Conservation (phyloP, 2,329 filamentous ascomycete species). For the Zasmidium citrigriseum region DNA sequence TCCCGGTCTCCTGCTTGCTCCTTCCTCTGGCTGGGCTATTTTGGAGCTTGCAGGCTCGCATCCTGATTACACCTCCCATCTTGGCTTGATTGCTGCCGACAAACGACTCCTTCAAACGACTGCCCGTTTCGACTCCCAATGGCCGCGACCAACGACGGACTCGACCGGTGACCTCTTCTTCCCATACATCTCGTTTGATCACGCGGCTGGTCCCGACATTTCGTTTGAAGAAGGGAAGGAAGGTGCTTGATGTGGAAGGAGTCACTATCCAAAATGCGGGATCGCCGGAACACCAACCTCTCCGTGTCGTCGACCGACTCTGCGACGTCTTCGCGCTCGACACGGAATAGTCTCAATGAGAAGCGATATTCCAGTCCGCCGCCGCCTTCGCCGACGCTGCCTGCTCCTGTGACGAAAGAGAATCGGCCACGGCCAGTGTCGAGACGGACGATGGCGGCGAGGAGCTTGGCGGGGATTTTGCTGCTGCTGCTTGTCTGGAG, state of each 20-base stretch:
- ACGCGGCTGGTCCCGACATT: too few species aligned
- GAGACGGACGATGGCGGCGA: conserved; percentile 14
- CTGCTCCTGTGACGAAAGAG: conserved; percentile 25
- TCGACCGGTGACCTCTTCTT: not conserved
- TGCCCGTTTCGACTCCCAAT: not conserved
- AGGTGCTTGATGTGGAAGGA: conserved; percentile 1
- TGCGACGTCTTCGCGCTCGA: conserved; percentile 70
- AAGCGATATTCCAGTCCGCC: conserved; percentile 38
- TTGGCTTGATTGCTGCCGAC: not conserved
- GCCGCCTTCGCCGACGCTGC: conserved; percentile 25
- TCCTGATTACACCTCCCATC: not conserved
- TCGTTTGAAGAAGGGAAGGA: too few species aligned
- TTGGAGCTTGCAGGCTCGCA: not conserved
- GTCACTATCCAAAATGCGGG: conserved; percentile 40
- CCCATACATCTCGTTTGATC: not conserved
- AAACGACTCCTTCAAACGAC: not conserved
- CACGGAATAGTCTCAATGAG: conserved; percentile 64
- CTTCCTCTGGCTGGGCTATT: not conserved
- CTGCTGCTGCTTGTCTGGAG: conserved; percentile 20
- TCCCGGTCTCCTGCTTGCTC: too few species aligned
- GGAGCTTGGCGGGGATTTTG: conserved; percentile 18
- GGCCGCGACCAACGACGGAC: not conserved
- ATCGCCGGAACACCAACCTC: conserved; percentile 49
- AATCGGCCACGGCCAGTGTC: conserved; percentile 13
- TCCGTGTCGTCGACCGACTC: conserved; percentile 59